Base-by-base conservation (phyloP, 2,329 filamentous ascomycete species). In the Dothistroma pini region DNA sequence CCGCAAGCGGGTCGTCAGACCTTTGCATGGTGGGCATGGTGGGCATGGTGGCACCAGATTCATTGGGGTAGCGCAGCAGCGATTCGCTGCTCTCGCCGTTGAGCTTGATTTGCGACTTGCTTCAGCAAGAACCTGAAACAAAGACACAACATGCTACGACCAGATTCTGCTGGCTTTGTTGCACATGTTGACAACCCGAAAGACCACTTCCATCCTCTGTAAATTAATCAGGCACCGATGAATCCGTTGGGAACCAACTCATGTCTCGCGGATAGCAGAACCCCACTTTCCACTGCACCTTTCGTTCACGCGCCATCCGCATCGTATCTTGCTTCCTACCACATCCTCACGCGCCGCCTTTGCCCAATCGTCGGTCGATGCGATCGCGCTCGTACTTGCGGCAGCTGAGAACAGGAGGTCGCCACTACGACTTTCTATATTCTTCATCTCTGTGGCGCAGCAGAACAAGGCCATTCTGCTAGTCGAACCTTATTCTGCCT, bases 81-180 rank as follows among this genome's bases (percentile, higher is more conserved):
- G 52, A 22, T 22, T 34, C 34, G 14, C 52, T 54, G 52, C 32
- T 38, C 22, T 38, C 41, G 52, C 7, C 22, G n/a, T 19, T 31
- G 6, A 22, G 52, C 52, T 54, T 54, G 52, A 21, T 41, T 48
- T 34, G n/a, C 25, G 16, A 34, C 53, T 11, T 49, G 47, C 47
- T 21, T 49, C 35, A 55, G 29, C 31, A 35, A 4, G 51, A 22
- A 25, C 25, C 41, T 56, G 54, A 48, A 48, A 56, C 54, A 56
- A 51, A 56, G 54, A 56, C 54, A 56, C 54, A 56, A 29, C 54
- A 56, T 56, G 53, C 53, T 11, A 35, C 29, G 41, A 56, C 25
- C 31, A 56, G 54, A 56, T 56, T 34, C 19, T 56, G 35, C 48
- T 51, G 48, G 21, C 48, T 51, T 51, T 1, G 21, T 51, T 51